A percentile compares a stretch with the other conserved stretches of the same genome.
Conservation (phyloP, 2,329 filamentous ascomycete genomes). For the Paraphaeosphaeria minitans region DNA sequence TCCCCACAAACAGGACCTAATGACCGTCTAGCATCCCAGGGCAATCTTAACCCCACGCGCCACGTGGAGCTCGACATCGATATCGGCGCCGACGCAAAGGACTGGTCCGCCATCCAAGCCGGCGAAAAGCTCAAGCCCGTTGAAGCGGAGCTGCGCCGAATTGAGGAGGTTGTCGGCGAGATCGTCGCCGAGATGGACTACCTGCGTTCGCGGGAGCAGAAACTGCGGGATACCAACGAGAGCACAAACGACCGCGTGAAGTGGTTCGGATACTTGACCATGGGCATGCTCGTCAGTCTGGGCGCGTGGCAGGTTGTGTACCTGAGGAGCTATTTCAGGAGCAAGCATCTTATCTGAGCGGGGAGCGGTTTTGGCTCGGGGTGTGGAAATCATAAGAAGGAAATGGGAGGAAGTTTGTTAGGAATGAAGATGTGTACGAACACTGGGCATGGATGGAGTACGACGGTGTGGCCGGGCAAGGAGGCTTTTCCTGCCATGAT, state of each 20-base stretch:
- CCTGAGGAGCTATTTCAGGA: conserved; percentile 87
- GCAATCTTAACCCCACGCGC: conserved; percentile 61
- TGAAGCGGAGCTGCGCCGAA: conserved; percentile 89
- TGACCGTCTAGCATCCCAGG: conserved; percentile 32
- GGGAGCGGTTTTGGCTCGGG: not conserved
- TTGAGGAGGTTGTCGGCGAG: conserved; percentile 89
- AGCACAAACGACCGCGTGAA: conserved; percentile 99
- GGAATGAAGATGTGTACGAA: conserved; percentile 24
- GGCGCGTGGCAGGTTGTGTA: conserved; percentile 99
- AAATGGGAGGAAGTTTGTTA: not conserved
- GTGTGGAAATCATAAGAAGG: not conserved
- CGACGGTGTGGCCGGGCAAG: conserved; percentile 13
- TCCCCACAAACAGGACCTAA: not conserved
- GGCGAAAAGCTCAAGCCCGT: conserved; percentile 97
- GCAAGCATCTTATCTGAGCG: conserved; percentile 58
- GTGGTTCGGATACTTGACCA: conserved; percentile 96
- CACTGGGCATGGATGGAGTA: conserved; percentile 13
- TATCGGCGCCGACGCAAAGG: conserved; percentile 94
- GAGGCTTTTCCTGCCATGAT: conserved; percentile 16
- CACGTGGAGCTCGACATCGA: conserved; percentile 92
- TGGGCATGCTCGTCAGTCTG: conserved; percentile 84
- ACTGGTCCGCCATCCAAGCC: conserved; percentile 96
- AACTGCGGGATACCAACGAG: conserved; percentile 97
- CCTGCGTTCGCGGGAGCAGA: conserved; percentile 86
- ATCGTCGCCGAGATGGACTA: conserved; percentile 97